Conservation (phyloP, 805 yeast genomes). For the Saccharomycopsis schoenii region DNA sequence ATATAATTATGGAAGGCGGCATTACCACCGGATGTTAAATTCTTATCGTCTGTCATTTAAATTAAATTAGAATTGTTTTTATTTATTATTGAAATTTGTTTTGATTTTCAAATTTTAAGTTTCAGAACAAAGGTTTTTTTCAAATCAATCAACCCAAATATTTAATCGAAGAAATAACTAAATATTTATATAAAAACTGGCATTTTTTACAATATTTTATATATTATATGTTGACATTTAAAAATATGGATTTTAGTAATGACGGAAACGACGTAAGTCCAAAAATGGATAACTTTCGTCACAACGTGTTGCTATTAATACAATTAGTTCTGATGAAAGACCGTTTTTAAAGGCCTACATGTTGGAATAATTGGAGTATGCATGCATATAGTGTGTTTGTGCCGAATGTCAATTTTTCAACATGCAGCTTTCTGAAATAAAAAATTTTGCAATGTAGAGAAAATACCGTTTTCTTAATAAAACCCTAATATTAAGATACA, state of each 20-base stretch:
- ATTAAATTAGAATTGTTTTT: background rate
- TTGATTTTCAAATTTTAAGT: background rate
- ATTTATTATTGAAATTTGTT: background rate
- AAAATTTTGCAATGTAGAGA: background rate
- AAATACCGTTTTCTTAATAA: background rate
- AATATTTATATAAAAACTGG: background rate
- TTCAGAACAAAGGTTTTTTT: background rate
- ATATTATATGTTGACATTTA: background rate
- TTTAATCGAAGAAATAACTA: background rate
- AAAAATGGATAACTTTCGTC: background rate
- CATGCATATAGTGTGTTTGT: background rate
- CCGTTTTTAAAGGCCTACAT: background rate
- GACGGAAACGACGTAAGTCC: background rate
- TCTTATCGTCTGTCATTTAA: conserved; percentile 1
- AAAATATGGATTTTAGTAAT: background rate
- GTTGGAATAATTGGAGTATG: background rate
- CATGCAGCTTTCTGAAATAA: background rate
- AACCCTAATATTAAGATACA: background rate
- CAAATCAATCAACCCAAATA: background rate
- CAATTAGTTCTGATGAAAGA: background rate
- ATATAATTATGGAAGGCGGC: conserved; percentile 78
- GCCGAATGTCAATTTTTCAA: conserved; percentile 1
- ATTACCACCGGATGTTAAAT: conserved; percentile 50
- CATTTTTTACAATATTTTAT: background rate
- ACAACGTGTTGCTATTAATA: conserved; percentile 1